Base-by-base conservation (phyloP, 1,139 yeast genomes). In the Candida frijolesensis region DNA sequence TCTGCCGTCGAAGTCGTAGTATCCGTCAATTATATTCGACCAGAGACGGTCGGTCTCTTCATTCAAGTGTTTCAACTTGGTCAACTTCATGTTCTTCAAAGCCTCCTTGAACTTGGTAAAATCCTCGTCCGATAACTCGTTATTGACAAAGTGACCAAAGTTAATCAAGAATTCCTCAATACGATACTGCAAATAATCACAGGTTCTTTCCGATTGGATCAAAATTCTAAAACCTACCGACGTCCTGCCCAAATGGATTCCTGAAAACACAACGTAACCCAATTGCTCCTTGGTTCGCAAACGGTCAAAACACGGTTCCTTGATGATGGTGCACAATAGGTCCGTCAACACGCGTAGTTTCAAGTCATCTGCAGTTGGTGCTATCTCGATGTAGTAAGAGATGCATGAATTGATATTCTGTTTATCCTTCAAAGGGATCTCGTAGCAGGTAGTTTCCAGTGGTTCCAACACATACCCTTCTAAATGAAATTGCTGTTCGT, bases 211-310 rank as follows among this genome's bases (percentile, higher is more conserved):
- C 53, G 96, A 87, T 70, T 94, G 99, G 42, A 92, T 78, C 56
- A 92, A 71, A n/a, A 94, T 70, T 59, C 96, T 78, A 57, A 87
- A 79, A 12, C 96, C 96, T 59, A 85, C 76, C 2, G 91, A 80
- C 10, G 95, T 87, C 62, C 96, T 80, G 1, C 89, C 81, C 51
- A 79, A 76, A 55, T 86, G 74, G 33, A 80, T 70, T 1, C 96
- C 89, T 37, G 95, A 85, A 64, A 89, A 90, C 0, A 94, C 99
- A 53, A 94, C 91, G 62, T 85, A 85, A 0, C 89, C 90, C 45
- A 86, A 65, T 57, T 94, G 98, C 67, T 94, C 99, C 60, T 89
- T 86, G 3, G 99, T 94, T 67, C 99, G 80, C 51, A 94, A 77
- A 57, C 88, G 89, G 64, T 89, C 86, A 67, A 94, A 94, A 49